Evolutionary conservation across 2,329 filamentous ascomycete species (phyloP).

Genomic region (Colletotrichum somersetense): DNA sequence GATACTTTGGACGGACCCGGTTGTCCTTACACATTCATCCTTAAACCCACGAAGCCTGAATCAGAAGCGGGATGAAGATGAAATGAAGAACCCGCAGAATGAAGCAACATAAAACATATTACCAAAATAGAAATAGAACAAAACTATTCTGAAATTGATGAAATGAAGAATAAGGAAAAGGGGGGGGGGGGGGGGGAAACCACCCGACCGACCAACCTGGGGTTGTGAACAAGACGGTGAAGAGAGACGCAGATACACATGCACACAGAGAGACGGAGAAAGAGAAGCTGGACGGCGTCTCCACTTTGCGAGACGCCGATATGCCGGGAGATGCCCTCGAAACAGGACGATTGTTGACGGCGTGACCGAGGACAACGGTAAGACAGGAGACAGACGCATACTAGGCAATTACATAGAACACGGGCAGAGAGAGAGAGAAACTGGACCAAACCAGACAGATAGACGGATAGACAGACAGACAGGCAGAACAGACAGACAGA

Average conservation of each 20-base stretch:
- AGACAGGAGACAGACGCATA: background rate
- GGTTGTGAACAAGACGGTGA: background rate
- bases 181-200: no score
- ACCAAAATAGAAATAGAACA: background rate
- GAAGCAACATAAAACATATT: background rate
- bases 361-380: background rate
- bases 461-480: no score
- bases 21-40: background rate
- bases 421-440: no score
- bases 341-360: background rate
- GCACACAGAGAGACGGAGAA: no score
- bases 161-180: no score
- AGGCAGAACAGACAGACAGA: no score
- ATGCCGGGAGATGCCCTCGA: constrained; percentile 36
- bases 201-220: no score
- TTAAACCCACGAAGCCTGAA: background rate
- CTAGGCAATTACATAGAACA: no score
- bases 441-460: no score
- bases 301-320: constrained; percentile 36
- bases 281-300: background rate
- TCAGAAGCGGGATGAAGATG: background rate
- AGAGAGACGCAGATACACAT: no score
- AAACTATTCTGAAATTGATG: no score
- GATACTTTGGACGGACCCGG: background rate
- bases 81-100: background rate